A percentile compares a stretch with the other conserved stretches of the same genome.
Conservation (phyloP, 2,329 filamentous ascomycete species). For the Coniella lustricola region DNA sequence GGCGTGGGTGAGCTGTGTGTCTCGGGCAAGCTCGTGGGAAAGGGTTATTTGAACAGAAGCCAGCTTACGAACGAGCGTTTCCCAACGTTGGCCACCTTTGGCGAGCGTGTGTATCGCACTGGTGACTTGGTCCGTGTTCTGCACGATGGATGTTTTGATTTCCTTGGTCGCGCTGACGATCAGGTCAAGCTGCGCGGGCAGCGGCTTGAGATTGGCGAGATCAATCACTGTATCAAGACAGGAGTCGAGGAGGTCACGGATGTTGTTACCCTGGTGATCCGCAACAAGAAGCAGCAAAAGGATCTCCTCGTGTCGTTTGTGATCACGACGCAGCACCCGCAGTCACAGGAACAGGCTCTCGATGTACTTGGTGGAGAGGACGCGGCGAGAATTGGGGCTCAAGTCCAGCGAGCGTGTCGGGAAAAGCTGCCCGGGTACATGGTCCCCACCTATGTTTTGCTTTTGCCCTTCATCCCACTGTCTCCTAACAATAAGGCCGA, state of each 20-base stretch:
- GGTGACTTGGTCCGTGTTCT: slow-evolving; percentile 81
- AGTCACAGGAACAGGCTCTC: slow-evolving; percentile 12
- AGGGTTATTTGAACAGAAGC: slow-evolving; percentile 75
- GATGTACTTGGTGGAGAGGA: slow-evolving; percentile 26
- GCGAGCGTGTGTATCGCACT: slow-evolving; percentile 71
- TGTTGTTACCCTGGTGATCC: slow-evolving; percentile 66
- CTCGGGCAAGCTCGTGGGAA: slow-evolving; percentile 78
- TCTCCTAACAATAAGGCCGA: slow-evolving; percentile 90
- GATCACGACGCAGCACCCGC: slow-evolving; percentile 24
- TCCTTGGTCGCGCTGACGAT: slow-evolving; percentile 80
- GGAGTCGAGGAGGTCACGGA: slow-evolving; percentile 54
- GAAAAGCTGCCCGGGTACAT: slow-evolving; percentile 73
- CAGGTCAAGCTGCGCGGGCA: slow-evolving; percentile 90
- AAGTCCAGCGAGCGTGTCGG: slow-evolving; percentile 57
- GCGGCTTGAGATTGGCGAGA: slow-evolving; percentile 82
- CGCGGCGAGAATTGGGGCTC: slow-evolving; percentile 32
- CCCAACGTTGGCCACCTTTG: slow-evolving; percentile 50
- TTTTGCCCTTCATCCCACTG: slow-evolving; percentile 64
- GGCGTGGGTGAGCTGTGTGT: slow-evolving; percentile 84
- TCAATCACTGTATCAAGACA: slow-evolving; percentile 72
- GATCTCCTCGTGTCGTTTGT: slow-evolving; percentile 79
- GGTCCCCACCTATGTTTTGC: slow-evolving; percentile 79
- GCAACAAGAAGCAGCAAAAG: slow-evolving; percentile 66
- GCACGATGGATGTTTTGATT: slow-evolving; percentile 76
- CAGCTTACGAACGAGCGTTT: slow-evolving; percentile 75